A percentile compares a stretch with the other conserved stretches of the same genome.
phyloP scores from a whole-genome alignment of 768 basidiomycete species.

The Brasilioporus rufonigricans region DNA sequence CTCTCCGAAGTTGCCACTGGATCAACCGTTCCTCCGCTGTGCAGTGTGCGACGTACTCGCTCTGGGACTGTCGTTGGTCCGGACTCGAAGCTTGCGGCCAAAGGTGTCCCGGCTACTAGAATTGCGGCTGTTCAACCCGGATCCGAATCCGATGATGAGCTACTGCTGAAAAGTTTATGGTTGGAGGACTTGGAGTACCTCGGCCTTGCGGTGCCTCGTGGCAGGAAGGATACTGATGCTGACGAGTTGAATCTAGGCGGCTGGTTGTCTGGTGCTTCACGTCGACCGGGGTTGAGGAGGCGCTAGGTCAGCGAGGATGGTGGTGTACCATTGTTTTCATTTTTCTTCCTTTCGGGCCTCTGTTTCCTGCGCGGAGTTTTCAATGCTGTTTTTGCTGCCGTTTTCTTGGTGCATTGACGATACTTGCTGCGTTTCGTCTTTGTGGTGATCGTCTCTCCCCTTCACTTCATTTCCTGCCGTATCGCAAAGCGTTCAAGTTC shows the following conservation, averaged over 20 bases:
- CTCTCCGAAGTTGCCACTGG: constrained; percentile 1
- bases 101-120: background rate
- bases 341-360: background rate
- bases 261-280: constrained; percentile 5
- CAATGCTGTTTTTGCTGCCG: background rate
- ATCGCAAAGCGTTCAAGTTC: too few species aligned
- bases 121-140: constrained; percentile 1
- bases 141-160: constrained; percentile 25
- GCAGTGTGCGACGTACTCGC: constrained; percentile 40
- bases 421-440: background rate
- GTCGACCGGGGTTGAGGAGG: constrained; percentile 8
- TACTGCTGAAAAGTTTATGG: constrained; percentile 22
- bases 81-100: constrained; percentile 22
- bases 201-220: constrained; percentile 9
- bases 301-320: constrained; percentile 3
- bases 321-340: background rate
- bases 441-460: background rate
- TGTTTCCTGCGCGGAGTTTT: background rate
- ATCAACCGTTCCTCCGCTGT: background rate
- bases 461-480: background rate
- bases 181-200: constrained; percentile 23
- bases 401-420: constrained; percentile 7
- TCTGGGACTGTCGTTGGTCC: constrained; percentile 47
- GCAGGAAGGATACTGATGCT: background rate
- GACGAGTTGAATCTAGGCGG: constrained; percentile 34